phyloP scores from a whole-genome alignment of 2,329 filamentous ascomycete species.

The Dactylellina cionopaga region DNA sequence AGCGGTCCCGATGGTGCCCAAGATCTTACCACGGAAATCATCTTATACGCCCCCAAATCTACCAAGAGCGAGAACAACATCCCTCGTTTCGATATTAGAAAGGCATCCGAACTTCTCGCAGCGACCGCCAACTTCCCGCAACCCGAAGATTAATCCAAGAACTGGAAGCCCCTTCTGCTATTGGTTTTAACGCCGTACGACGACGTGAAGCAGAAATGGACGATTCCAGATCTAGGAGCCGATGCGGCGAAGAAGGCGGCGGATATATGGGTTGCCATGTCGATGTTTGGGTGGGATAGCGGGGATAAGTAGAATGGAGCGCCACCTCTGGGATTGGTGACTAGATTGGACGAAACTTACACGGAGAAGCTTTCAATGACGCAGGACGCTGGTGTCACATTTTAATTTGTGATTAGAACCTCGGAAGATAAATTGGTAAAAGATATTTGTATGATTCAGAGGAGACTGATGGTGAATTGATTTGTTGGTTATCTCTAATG shows the following conservation, averaged over 20 bases:
- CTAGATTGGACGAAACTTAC: slow-evolving; percentile 10
- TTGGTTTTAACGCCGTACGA: slow-evolving; percentile 15
- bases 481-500: no score
- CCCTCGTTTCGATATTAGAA: slow-evolving; percentile 30
- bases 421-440: not conserved
- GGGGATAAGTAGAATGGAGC: slow-evolving; percentile 16
- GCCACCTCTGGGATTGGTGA: not conserved
- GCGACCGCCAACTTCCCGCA: slow-evolving; percentile 9
- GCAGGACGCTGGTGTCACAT: not conserved
- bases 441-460: no score
- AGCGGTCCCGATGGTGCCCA: not conserved
- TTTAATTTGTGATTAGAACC: not conserved
- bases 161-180: slow-evolving; percentile 14
- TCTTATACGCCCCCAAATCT: not conserved
- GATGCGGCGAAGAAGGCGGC: slow-evolving; percentile 26
- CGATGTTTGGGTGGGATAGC: not conserved
- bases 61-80: slow-evolving; percentile 32
- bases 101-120: slow-evolving; percentile 16
- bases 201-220: slow-evolving; percentile 21
- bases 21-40: slow-evolving; percentile 11
- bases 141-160: not conserved
- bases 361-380: slow-evolving; percentile 10
- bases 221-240: slow-evolving; percentile 17
- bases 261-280: slow-evolving; percentile 17
- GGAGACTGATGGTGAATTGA: no score